Evolutionary conservation across 2,329 filamentous ascomycete genomes (phyloP).

Genomic region (Coniochaeta sp.): DNA sequence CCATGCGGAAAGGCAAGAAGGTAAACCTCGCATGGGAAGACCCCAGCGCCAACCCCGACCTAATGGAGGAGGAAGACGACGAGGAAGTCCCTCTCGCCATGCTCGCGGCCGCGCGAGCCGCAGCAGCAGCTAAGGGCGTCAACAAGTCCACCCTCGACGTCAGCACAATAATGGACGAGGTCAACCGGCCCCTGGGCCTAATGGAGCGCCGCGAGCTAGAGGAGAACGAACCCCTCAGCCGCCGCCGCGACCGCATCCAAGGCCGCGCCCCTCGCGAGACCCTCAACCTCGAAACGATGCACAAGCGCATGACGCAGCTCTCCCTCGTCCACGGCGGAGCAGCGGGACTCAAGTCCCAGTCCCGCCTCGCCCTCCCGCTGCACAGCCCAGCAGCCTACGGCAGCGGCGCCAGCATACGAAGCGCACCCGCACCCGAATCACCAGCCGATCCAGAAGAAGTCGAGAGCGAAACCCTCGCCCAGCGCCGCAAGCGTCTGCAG

Average conservation of each 20-base stretch:
- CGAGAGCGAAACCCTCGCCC: constrained; percentile 57
- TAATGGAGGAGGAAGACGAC: constrained; percentile 58
- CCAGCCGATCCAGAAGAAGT: constrained; percentile 40
- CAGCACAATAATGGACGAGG: constrained; percentile 41
- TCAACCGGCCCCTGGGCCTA: constrained; percentile 62
- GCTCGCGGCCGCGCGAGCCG: constrained; percentile 58
- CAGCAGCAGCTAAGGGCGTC: constrained; percentile 28
- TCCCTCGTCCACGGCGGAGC: constrained; percentile 27
- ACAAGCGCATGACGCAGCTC: constrained; percentile 38
- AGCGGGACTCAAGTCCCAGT: constrained; percentile 17
- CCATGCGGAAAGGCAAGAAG: constrained; percentile 64
- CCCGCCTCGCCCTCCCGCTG: constrained; percentile 14
- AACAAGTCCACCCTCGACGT: constrained; percentile 24
- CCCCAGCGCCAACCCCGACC: constrained; percentile 36
- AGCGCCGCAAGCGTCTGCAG: constrained; percentile 58
- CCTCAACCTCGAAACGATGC: constrained; percentile 18
- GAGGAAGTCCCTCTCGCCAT: constrained; percentile 86
- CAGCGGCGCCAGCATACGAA: constrained; percentile 21
- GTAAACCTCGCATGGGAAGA: constrained; percentile 91
- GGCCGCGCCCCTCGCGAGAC: constrained; percentile 44
- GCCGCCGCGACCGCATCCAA: constrained; percentile 66
- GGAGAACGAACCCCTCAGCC: constrained; percentile 83
- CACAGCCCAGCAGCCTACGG: not conserved
- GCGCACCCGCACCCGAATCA: no score
- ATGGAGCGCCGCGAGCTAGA: constrained; percentile 80